phyloP scores from a whole-genome alignment of 805 yeast species.

The Candida patagonica region DNA sequence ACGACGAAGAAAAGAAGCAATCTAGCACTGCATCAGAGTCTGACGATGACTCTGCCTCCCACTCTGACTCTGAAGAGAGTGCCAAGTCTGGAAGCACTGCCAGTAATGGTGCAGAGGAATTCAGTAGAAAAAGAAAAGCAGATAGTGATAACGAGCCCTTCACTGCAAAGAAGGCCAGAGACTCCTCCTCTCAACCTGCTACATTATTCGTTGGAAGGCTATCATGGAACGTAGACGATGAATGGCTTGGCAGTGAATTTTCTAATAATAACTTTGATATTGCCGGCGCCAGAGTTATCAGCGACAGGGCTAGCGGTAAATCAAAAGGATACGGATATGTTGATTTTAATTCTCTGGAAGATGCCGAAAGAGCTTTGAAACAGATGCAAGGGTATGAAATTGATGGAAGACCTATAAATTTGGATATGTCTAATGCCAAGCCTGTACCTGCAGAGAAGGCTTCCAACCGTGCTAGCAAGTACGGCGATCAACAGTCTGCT shows the following conservation, averaged over 20 bases:
- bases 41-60: no score
- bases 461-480: conserved; percentile 75
- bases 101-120: no score
- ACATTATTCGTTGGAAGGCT: conserved; percentile 95
- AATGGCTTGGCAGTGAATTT: conserved; percentile 83
- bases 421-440: conserved; percentile 82
- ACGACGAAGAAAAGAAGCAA: conserved; percentile 13
- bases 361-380: conserved; percentile 78
- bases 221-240: conserved; percentile 95
- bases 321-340: conserved; percentile 94
- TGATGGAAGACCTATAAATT: conserved; percentile 93
- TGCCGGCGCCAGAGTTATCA: conserved; percentile 79
- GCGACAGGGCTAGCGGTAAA: conserved; percentile 85
- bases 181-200: conserved; percentile 40
- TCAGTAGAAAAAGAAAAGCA: no score
- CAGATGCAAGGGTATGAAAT: conserved; percentile 89
- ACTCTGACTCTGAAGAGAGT: conserved; percentile 20
- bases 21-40: no score
- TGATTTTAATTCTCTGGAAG: conserved; percentile 69
- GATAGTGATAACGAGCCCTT: conserved; percentile 35
- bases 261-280: conserved; percentile 60
- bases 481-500: conserved; percentile 81
- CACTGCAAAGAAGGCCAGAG: conserved; percentile 47
- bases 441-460: conserved; percentile 51
- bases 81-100: conserved; percentile 18